phyloP scores from a whole-genome alignment of 495 filamentous ascomycete genomes.

The Astrothelium macrocarpum region DNA sequence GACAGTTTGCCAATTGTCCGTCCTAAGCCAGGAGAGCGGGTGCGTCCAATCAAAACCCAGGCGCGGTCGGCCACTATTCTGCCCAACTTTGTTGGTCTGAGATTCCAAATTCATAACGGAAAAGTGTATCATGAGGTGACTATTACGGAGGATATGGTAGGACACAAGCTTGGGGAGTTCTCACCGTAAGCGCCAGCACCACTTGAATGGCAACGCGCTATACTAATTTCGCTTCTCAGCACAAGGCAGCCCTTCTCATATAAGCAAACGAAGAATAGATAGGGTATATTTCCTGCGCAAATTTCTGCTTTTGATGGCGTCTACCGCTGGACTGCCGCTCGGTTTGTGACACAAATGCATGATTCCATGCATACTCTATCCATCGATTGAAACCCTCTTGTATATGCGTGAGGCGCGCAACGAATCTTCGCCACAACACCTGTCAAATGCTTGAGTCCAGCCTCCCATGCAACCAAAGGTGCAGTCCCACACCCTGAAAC shows the following conservation, averaged over 20 bases:
- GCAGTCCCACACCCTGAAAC: not conserved
- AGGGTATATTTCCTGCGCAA: constrained; percentile 16
- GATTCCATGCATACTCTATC: not conserved
- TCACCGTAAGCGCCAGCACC: constrained; percentile 54
- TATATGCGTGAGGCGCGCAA: not conserved
- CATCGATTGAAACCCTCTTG: not conserved
- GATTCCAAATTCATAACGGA: constrained; percentile 91
- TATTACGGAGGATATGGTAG: constrained; percentile 97
- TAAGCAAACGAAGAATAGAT: constrained; percentile 70
- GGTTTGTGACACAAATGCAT: not conserved
- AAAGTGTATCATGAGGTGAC: constrained; percentile 82
- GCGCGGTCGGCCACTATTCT: constrained; percentile 88
- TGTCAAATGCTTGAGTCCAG: not conserved
- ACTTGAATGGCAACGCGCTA: not conserved
- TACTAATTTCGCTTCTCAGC: constrained; percentile 36
- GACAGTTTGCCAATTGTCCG: constrained; percentile 52
- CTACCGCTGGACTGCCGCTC: not conserved
- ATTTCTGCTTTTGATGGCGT: not conserved
- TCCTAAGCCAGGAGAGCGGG: constrained; percentile 50
- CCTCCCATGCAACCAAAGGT: not conserved
- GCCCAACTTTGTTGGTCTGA: constrained; percentile 88
- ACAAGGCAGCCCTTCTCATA: constrained; percentile 81
- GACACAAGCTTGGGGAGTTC: constrained; percentile 95
- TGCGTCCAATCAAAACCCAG: constrained; percentile 73
- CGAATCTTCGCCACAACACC: not conserved